Base-by-base conservation (phyloP, 352 stramenopile species). In the Globisporangium ultimum region DNA sequence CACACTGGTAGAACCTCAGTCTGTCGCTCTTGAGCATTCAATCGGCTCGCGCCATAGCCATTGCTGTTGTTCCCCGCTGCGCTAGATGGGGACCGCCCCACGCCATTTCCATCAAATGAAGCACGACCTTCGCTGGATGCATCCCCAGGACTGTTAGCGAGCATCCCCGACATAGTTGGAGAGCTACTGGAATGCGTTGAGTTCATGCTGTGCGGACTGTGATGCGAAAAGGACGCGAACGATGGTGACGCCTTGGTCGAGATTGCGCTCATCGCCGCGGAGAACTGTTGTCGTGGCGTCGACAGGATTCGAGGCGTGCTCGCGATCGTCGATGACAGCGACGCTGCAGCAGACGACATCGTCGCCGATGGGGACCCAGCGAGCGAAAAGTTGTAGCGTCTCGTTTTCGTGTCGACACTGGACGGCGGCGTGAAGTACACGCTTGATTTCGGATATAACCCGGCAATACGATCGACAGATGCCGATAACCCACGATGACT, bases 281-380 rank as follows among this genome's bases (percentile, higher is more conserved):
- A 89, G 43, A 92, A 75, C 54, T 91, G 82, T 58, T 91, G 86
- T 0, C 82, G 72, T 21, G 84, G 86, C 12, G 82, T 88, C 4
- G 82, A 61, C 21, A 65, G 55, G 18, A 93, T 67, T 34, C 81
- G 81, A 7, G 83, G 83, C 1, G 81, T 93, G 53, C 78, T 91
- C 2, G 80, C 76, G 48, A 93, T 79, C 20, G 84, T 92, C 0
- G 79, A 88, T 17, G 77, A 87, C 11, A 91, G 67, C 7, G 77
- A 81, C 22, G 82, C 78, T 1, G 79, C 82, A n/a, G 81, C 83
- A 54, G 82, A 90, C 7, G 81, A 91, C 73, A 90, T 87, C 12
- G 82, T 79, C 12, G 74, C 67, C 6, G 77, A 87, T 0, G 83
- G 78, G 2, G 84, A 91, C 10, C 67, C 69, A 2, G 71, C 61